Evolutionary conservation across 768 basidiomycete genomes (phyloP), one percentile per base, ranked within the genome.

Genomic region (Russula sp.): DNA sequence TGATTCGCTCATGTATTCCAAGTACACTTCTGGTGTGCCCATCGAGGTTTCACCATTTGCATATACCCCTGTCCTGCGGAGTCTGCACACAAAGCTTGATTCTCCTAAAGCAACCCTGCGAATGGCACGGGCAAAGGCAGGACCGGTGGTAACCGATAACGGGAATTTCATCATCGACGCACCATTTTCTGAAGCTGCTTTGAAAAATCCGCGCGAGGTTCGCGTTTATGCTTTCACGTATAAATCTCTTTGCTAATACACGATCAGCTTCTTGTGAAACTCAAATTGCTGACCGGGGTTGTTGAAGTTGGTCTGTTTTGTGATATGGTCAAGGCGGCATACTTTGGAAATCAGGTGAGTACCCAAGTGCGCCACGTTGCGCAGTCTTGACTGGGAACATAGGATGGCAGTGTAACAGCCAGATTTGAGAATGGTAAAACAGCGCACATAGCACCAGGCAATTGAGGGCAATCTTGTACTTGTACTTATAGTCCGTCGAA

Each of bases 221-320:
- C 78, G n/a, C 77, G 49, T 76, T 76, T 64, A 90, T 93, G 42
- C 66, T 75, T 72, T 5, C 40, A 36, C 24, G 28, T 57, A 55
- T n/a, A 24, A 6, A 24, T 24, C 13, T 18, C 20, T 53, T 30
- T 40, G 58, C 54, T 64, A 26, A 65, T 49, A 51, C 22, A 7
- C 24, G 30, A 32, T 59, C 72, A 95, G 91, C 80, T 98, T 20
- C 77, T 96, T 77, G 75, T 79, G 18, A 79, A 82, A 65, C 89
- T 98, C 72, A 98, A 98, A 79, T 84, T 96, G 83, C 81, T 98
- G 64, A 98, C 96, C 3, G 97, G 97, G 52, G 93, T 98, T 26
- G 92, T 98, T n/a, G 97, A 99, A 75, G 97, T 98, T 38, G 97
- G 97, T 0, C 75, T 99, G n/a, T 98, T 99, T 78, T 94, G 92